A percentile compares a stretch with the other conserved stretches of the same genome.
Conservation (phyloP, 257 asterid genomes). For the Capsicum baccatum region DNA sequence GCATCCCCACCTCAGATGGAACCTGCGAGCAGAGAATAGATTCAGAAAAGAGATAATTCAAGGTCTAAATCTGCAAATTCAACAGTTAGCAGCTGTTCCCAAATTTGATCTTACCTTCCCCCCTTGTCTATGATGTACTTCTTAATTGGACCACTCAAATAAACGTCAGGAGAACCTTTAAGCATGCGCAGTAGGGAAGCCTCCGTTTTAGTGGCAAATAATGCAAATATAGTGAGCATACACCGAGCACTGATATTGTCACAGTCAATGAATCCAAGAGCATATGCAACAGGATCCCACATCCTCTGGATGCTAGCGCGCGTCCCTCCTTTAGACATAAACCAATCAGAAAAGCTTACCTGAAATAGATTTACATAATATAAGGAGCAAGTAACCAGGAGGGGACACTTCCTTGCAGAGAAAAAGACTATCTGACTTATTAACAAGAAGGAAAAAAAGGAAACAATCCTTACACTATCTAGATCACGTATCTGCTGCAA, state of each 20-base stretch:
- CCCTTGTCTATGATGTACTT: constrained; percentile 85
- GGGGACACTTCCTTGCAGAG: constrained; percentile 13
- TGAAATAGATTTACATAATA: constrained; percentile 44
- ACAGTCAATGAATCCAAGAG: constrained; percentile 96
- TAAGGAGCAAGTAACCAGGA: constrained; percentile 30
- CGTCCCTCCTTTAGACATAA: constrained; percentile 96
- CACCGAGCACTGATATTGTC: constrained; percentile 99
- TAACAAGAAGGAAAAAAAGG: constrained; percentile 20
- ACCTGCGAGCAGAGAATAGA: constrained; percentile 55
- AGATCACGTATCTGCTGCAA: constrained; percentile 74
- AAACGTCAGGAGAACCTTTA: constrained; percentile 95
- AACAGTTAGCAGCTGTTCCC: neutral
- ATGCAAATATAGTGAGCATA: constrained; percentile 95
- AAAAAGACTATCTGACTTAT: neutral
- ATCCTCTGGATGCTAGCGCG: constrained; percentile 90
- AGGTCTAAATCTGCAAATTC: neutral
- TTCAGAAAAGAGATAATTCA: constrained; percentile 1
- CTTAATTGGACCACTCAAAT: constrained; percentile 94
- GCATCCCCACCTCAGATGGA: constrained; percentile 99
- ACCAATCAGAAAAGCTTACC: constrained; percentile 98
- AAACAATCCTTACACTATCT: constrained; percentile 64
- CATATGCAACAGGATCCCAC: constrained; percentile 99
- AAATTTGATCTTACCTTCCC: constrained; percentile 67
- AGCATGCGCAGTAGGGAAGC: constrained; percentile 99
- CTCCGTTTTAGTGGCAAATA: constrained; percentile 97